Percentiles rank a stretch among this genome's conserved stretches.
Conservation (phyloP, 1,284 basidiomycete genomes). For the Gymnopus androsaceus region DNA sequence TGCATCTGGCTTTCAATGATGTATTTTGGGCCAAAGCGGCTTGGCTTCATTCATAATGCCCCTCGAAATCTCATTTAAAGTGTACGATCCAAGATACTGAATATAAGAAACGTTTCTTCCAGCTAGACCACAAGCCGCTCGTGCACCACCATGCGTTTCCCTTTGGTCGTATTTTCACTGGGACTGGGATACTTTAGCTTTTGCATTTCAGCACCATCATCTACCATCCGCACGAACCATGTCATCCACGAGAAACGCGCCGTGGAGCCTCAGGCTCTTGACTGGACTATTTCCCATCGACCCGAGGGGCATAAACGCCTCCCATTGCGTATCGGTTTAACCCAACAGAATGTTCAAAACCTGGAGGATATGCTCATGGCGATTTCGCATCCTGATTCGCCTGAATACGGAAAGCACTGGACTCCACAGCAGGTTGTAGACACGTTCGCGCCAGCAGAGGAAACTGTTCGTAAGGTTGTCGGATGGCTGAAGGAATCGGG, state of each 20-base stretch:
- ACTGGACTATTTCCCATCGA: conserved; percentile 36
- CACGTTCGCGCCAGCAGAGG: conserved; percentile 36
- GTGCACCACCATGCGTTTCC: conserved; percentile 2
- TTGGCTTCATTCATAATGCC: no score
- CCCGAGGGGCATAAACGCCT: conserved; percentile 34
- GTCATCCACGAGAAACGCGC: conserved; percentile 45
- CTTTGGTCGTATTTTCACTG: not conserved
- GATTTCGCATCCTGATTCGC: conserved; percentile 45
- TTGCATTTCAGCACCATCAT: conserved; percentile 1
- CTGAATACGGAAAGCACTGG: conserved; percentile 41
- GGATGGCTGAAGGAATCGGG: conserved; percentile 45
- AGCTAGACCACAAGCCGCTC: not conserved
- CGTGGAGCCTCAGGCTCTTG: conserved; percentile 35
- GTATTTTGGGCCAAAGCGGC: no score
- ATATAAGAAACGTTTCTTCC: not conserved
- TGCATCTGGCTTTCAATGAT: no score
- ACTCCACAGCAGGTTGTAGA: conserved; percentile 32
- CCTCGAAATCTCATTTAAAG: no score
- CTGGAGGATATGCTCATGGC: conserved; percentile 45
- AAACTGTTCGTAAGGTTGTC: conserved; percentile 7
- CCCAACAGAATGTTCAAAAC: conserved; percentile 45
- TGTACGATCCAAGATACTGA: no score
- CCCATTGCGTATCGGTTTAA: conserved; percentile 48
- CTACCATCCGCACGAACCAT: conserved; percentile 19
- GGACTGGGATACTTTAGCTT: not conserved